Percentiles rank a stretch among this genome's conserved stretches.
phyloP scores from a whole-genome alignment of 139 green algal species.

The Diplosphaera chodatii region DNA sequence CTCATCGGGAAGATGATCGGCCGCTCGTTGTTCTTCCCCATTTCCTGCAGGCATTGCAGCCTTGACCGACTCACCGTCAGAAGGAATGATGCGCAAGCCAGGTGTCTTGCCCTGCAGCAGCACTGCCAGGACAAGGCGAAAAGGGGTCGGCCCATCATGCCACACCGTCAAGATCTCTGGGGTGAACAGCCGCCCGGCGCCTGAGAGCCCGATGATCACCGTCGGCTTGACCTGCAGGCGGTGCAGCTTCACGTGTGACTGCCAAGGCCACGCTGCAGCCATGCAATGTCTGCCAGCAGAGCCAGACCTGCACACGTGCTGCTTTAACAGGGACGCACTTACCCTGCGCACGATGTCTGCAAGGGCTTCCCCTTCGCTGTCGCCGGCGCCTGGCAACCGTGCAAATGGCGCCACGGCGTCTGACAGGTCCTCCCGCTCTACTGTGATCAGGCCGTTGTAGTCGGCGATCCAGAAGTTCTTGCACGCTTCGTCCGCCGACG shows the following conservation, averaged over 20 bases:
- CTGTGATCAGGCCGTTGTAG: slow-evolving; percentile 52
- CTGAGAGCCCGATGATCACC: slow-evolving; percentile 73
- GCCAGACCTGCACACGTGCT: no score
- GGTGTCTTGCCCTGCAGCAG: no score
- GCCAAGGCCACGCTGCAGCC: no score
- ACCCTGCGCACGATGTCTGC: slow-evolving; percentile 48
- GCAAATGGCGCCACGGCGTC: slow-evolving; percentile 63
- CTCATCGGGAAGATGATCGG: slow-evolving; percentile 90
- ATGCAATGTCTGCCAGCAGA: no score
- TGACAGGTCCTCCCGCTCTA: slow-evolving; percentile 23
- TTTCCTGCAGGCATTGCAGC: slow-evolving; percentile 22
- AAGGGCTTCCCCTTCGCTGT: slow-evolving; percentile 49
- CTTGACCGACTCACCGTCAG: neutral
- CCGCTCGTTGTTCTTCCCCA: slow-evolving; percentile 51
- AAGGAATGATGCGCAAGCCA: no score
- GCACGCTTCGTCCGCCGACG: slow-evolving; percentile 39
- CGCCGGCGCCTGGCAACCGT: slow-evolving; percentile 22
- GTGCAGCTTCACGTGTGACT: no score
- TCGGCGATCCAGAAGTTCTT: slow-evolving; percentile 68
- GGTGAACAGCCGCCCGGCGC: slow-evolving; percentile 58
- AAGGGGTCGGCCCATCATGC: no score
- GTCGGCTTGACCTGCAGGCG: slow-evolving; percentile 67
- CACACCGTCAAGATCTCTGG: slow-evolving; percentile 36
- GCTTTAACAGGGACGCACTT: slow-evolving; percentile 3
- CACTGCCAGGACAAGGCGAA: no score